Evolutionary conservation across 2,329 filamentous ascomycete species (phyloP).

Genomic region (Xylaria digitata): DNA sequence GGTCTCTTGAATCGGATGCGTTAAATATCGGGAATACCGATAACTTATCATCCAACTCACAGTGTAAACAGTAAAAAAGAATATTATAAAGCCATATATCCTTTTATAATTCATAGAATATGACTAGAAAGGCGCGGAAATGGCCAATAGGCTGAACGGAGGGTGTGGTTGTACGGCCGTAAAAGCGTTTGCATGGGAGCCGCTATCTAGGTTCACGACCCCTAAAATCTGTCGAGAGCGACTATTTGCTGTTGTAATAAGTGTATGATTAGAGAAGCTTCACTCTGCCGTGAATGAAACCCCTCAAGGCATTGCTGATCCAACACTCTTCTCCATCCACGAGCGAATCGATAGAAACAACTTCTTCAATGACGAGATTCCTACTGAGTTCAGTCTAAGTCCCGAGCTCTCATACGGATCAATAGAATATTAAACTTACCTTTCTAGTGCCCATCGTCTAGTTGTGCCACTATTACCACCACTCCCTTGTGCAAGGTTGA

Average conservation of each 20-base stretch:
- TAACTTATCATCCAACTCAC: no score
- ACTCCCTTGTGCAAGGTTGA: slow-evolving; percentile 58
- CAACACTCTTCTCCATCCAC: slow-evolving; percentile 81
- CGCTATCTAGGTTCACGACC: not conserved
- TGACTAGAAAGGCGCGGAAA: not conserved
- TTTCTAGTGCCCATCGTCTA: slow-evolving; percentile 82
- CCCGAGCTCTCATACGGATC: not conserved
- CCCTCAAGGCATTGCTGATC: slow-evolving; percentile 88
- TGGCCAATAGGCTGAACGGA: not conserved
- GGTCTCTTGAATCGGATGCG: no score
- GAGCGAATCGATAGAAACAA: slow-evolving; percentile 69
- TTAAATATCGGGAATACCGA: no score
- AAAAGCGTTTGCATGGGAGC: no score
- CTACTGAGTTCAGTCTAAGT: slow-evolving; percentile 49
- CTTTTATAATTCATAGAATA: not conserved
- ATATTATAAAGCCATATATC: not conserved
- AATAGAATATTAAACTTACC: slow-evolving; percentile 52
- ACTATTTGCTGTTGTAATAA: not conserved
- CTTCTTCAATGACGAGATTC: slow-evolving; percentile 72
- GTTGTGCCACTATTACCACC: slow-evolving; percentile 88
- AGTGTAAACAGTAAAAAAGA: no score
- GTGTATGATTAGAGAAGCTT: slow-evolving; percentile 32
- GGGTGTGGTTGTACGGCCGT: no score
- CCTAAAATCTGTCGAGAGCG: not conserved
- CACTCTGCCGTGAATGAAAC: slow-evolving; percentile 69